phyloP scores from a whole-genome alignment of 257 asterid species.

The Hygrophila difformis region DNA sequence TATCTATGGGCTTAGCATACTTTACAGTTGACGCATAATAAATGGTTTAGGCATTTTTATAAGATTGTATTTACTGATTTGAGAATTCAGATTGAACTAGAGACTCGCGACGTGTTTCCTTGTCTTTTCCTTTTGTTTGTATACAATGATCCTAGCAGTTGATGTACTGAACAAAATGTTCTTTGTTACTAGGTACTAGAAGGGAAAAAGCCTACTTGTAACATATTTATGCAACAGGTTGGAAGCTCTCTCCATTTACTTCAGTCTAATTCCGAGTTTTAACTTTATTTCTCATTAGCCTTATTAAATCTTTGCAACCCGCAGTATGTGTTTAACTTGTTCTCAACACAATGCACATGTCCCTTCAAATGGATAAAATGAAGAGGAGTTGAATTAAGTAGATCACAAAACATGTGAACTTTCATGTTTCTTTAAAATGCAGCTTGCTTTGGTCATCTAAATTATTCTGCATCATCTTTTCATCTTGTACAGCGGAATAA shows the following conservation, averaged over 20 bases:
- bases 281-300: slow-evolving; percentile 1
- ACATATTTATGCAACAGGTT: slow-evolving; percentile 78
- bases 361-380: slow-evolving; percentile 86
- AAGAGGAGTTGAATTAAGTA: slow-evolving; percentile 95
- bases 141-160: not conserved
- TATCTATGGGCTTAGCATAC: too few species aligned
- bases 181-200: slow-evolving; percentile 54
- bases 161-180: slow-evolving; percentile 7
- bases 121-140: not conserved
- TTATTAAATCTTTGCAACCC: slow-evolving; percentile 3
- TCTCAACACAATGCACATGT: slow-evolving; percentile 93
- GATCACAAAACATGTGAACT: slow-evolving; percentile 94
- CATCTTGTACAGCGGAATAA: slow-evolving; percentile 35
- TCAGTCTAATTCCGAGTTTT: too few species aligned
- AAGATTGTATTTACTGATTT: too few species aligned
- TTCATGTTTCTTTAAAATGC: slow-evolving; percentile 5
- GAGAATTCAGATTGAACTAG: too few species aligned
- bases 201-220: slow-evolving; percentile 84
- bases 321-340: slow-evolving; percentile 97
- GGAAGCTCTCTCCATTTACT: slow-evolving; percentile 11
- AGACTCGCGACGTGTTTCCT: slow-evolving; percentile 72
- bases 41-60: too few species aligned
- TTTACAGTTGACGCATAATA: too few species aligned
- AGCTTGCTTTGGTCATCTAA: not conserved
- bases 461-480: not conserved